A percentile compares a stretch with the other conserved stretches of the same genome.
phyloP scores from a whole-genome alignment of 2,329 filamentous ascomycete species.

The Aspergillus sp. region DNA sequence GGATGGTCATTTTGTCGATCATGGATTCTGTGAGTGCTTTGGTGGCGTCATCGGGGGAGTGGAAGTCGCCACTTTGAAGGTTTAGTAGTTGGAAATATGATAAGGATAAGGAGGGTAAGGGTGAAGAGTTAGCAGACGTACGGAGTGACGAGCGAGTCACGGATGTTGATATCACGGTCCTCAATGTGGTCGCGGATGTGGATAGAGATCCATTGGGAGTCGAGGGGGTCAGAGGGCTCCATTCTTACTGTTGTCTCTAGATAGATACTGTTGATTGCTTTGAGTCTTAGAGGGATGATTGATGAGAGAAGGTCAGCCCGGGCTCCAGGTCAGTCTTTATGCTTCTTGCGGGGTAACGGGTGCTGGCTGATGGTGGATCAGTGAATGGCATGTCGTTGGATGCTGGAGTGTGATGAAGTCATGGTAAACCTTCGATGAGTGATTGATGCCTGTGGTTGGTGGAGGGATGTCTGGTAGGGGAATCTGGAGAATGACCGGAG shows the following conservation, averaged over 20 bases:
- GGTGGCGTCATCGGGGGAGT: constrained; percentile 22
- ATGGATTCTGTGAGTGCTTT: constrained; percentile 29
- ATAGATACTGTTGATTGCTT: neutral
- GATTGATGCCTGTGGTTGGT: neutral
- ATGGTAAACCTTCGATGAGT: neutral
- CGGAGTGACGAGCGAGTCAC: constrained; percentile 4
- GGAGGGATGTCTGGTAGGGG: neutral
- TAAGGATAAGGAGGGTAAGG: neutral
- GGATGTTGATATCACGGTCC: neutral
- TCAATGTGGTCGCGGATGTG: constrained; percentile 9
- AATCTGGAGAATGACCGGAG: constrained; percentile 1
- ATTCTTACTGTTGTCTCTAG: neutral
- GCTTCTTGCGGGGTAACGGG: neutral
- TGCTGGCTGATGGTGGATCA: neutral
- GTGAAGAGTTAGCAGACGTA: neutral
- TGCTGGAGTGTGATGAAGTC: constrained; percentile 2
- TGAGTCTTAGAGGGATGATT: neutral
- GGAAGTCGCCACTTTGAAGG: constrained; percentile 27
- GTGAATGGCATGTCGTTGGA: neutral
- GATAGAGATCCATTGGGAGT: constrained; percentile 11
- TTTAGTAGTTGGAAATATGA: neutral
- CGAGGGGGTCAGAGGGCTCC: constrained; percentile 4
- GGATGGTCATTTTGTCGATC: constrained; percentile 30
- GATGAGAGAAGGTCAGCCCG: neutral
- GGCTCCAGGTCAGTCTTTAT: neutral